These are phyloP conservation scores for Linnemannia hyalina DNA, from an alignment of 192 early-diverging fungal genomes.

Conservation along the genomic window DNA sequence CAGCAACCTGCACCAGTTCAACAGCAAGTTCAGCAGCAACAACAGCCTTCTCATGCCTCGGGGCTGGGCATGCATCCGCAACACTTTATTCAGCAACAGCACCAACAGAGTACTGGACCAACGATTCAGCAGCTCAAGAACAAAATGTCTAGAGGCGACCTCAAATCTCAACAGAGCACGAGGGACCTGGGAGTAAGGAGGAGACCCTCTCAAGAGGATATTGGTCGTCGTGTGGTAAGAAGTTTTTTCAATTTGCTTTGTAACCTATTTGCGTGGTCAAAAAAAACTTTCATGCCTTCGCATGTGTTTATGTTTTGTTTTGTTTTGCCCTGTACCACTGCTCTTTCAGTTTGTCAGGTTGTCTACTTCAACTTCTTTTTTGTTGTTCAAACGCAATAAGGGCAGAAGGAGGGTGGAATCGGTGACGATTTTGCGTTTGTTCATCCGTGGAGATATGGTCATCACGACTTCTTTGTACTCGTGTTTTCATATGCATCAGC, in stretches of 20 bases:
- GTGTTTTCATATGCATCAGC: neutral
- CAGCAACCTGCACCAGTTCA: slow-evolving; percentile 8
- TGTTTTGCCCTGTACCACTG: neutral
- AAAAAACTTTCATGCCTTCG: neutral
- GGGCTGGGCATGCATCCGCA: slow-evolving; percentile 8
- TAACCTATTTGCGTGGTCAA: neutral
- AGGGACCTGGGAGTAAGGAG: neutral
- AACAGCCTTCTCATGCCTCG: neutral
- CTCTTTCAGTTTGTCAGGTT: neutral
- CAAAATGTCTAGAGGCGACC: slow-evolving; percentile 36
- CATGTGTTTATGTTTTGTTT: neutral
- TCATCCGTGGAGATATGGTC: neutral
- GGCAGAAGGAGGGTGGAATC: neutral
- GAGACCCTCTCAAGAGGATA: slow-evolving; percentile 40
- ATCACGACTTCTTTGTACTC: neutral
- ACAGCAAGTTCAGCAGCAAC: slow-evolving; percentile 10
- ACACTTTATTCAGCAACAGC: slow-evolving; percentile 17
- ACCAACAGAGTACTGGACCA: slow-evolving; percentile 12
- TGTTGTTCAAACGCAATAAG: neutral
- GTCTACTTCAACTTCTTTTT: neutral
- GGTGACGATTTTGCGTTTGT: neutral
- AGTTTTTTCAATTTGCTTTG: neutral
- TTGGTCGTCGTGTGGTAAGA: slow-evolving; percentile 41
- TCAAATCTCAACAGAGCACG: slow-evolving; percentile 17
- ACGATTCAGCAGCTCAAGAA: slow-evolving; percentile 39